Evolutionary conservation across 2,329 filamentous ascomycete species (phyloP).

Genomic region (Pleomassaria siparia): DNA sequence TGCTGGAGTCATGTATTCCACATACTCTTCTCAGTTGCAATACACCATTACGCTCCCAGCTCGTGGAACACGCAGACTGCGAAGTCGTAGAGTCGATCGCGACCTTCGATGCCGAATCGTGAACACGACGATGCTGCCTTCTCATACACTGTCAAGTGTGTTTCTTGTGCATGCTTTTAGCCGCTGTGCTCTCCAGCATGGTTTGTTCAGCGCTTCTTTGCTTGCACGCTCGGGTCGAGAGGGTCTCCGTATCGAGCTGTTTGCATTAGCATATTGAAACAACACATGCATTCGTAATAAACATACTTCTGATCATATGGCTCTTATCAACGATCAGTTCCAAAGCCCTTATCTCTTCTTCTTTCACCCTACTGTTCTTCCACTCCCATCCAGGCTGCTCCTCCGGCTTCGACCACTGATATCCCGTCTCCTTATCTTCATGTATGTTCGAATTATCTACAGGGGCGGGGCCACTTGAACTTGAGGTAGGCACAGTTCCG

Average conservation of each 20-base stretch:
- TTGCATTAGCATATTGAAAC: constrained; percentile 13
- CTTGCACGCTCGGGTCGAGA: constrained; percentile 30
- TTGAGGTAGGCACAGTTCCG: constrained; percentile 8
- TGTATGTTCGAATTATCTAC: constrained; percentile 20
- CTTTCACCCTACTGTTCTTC: constrained; percentile 39
- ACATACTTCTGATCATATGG: constrained; percentile 37
- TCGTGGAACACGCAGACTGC: neutral
- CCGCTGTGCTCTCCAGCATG: neutral
- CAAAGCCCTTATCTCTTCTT: constrained; percentile 38
- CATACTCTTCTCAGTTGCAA: neutral
- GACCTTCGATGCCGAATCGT: neutral
- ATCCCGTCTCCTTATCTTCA: constrained; percentile 35
- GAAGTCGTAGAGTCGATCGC: no score
- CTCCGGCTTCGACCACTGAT: constrained; percentile 39
- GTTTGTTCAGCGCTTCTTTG: constrained; percentile 29
- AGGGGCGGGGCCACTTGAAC: constrained; percentile 2
- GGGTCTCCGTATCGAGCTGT: constrained; percentile 41
- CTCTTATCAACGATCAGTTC: constrained; percentile 39
- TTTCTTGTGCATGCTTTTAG: neutral
- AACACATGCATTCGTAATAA: neutral
- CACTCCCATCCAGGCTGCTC: constrained; percentile 43
- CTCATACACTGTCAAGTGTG: neutral
- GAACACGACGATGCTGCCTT: neutral
- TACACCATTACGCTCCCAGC: neutral
- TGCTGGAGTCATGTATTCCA: neutral